Base-by-base conservation (phyloP, 2,329 filamentous ascomycete species). In the Xylariaceae sp. region DNA sequence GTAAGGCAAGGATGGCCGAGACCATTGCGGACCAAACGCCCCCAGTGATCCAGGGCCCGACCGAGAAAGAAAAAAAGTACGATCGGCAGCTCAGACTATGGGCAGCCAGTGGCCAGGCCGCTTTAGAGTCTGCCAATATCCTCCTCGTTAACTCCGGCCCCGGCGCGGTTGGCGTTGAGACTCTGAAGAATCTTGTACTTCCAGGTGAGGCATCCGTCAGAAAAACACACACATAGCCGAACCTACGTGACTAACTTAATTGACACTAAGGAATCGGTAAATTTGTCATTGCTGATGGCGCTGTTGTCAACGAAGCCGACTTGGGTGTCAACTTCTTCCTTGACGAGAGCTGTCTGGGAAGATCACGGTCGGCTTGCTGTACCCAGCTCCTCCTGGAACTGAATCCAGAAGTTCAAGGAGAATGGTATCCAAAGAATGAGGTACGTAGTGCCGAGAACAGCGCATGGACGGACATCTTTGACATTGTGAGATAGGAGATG, bases 241-340 rank as follows among this genome's bases (percentile, higher is more conserved):
- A 32, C 19, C 19, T 19, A 19, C 3, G 12, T 5, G 32, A 9
- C 43, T 45, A n/a, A 37, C 9, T 26, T 43, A 41, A 49, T 51
- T 66, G 70, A 53, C 41, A 11, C 8, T 46, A 86, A 60, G 86
- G 91, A 3, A 88, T 97, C 64, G 95, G 94, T 6, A 83, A 84
- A 30, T 99, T 96, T 70, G 95, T 89, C 0, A 95, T 99, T 58
- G 86, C 88, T 50, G 94, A 99, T 66, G 84, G 87, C 5, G 81
- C 84, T 1, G 71, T 80, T 2, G 91, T 99, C n/a, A 77, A 76
- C 1, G 86, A 95, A 62, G 78, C 84, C 42, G 94, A 99, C 66
- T 76, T 99, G 41, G 94, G 95, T 3, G 87, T 96, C 59, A 99
- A 99, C 73, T 99, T 99, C 78, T 99, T 99, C 67, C 77, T 99